phyloP scores from a whole-genome alignment of 768 basidiomycete genomes.

The Flagelloscypha sp. region DNA sequence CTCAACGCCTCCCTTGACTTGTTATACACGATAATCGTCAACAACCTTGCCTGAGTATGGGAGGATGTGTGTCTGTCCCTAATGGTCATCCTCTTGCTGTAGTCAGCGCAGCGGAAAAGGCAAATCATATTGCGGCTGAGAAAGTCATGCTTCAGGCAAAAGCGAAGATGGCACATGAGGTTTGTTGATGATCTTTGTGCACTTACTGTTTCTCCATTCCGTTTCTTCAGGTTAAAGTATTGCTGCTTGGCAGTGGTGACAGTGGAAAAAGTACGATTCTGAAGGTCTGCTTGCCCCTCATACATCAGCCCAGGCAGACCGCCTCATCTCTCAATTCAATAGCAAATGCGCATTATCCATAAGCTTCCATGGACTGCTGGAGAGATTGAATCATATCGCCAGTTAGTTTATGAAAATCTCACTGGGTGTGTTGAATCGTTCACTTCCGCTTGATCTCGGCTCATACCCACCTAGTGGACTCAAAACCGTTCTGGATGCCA shows the following conservation, averaged over 20 bases:
- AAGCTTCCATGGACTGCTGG: slow-evolving; percentile 69
- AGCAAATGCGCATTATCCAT: slow-evolving; percentile 98
- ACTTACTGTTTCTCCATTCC: too few relatives aligned
- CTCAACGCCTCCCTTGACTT: too few relatives aligned
- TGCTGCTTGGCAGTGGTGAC: slow-evolving; percentile 88
- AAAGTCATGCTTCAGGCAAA: slow-evolving; percentile 74
- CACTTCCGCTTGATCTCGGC: too few relatives aligned
- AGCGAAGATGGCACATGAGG: too few relatives aligned
- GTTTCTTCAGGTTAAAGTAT: slow-evolving; percentile 50
- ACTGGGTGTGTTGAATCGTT: too few relatives aligned
- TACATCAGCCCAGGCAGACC: neutral
- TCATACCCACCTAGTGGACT: slow-evolving; percentile 86
- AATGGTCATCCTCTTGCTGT: too few relatives aligned
- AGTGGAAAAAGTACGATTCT: slow-evolving; percentile 90
- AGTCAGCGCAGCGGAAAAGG: slow-evolving; percentile 66
- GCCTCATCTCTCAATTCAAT: slow-evolving; percentile 2
- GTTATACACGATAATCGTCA: too few relatives aligned
- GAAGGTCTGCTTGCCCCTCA: slow-evolving; percentile 44
- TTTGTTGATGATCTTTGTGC: too few relatives aligned
- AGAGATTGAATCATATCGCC: slow-evolving; percentile 85
- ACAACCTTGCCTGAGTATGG: too few relatives aligned
- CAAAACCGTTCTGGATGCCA: slow-evolving; percentile 72
- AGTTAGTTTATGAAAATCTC: slow-evolving; percentile 89
- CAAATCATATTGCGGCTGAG: slow-evolving; percentile 60
- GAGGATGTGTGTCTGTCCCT: too few relatives aligned